Conservation (phyloP, 495 filamentous ascomycete species). For the Pyrenula massariospora region DNA sequence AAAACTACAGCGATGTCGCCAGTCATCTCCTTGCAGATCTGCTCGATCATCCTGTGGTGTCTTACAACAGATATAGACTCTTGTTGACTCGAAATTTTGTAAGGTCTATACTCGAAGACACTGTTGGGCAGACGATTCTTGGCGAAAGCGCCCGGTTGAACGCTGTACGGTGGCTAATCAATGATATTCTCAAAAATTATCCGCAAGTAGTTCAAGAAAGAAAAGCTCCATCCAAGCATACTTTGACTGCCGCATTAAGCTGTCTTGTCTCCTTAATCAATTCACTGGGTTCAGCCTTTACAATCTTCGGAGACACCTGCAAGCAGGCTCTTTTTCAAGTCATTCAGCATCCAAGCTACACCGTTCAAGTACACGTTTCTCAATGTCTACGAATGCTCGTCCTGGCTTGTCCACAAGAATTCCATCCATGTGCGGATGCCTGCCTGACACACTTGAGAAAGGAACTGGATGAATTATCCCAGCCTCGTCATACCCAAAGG, state of each 20-base stretch:
- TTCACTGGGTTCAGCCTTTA: slow-evolving; percentile 71
- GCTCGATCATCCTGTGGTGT: slow-evolving; percentile 62
- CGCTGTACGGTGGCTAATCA: slow-evolving; percentile 72
- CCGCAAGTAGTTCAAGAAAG: slow-evolving; percentile 87
- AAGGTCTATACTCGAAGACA: slow-evolving; percentile 70
- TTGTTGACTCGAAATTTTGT: slow-evolving; percentile 78
- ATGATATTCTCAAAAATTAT: slow-evolving; percentile 86
- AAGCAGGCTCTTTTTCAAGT: slow-evolving; percentile 85
- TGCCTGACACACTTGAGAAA: slow-evolving; percentile 92
- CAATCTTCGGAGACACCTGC: slow-evolving; percentile 62
- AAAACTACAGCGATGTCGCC: slow-evolving; percentile 66
- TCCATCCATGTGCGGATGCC: slow-evolving; percentile 82
- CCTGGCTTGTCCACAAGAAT: slow-evolving; percentile 79
- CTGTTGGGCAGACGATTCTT: slow-evolving; percentile 70
- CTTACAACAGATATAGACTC: slow-evolving; percentile 77
- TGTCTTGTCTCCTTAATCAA: slow-evolving; percentile 68
- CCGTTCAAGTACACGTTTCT: slow-evolving; percentile 82
- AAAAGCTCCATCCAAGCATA: slow-evolving; percentile 81
- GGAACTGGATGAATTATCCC: slow-evolving; percentile 67
- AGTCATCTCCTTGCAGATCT: slow-evolving; percentile 72
- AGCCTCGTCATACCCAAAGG: slow-evolving; percentile 66
- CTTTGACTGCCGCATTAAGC: slow-evolving; percentile 65
- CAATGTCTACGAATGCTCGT: slow-evolving; percentile 78
- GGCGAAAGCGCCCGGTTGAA: slow-evolving; percentile 78
- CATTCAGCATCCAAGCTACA: slow-evolving; percentile 88